Base-by-base conservation (phyloP, 2,329 filamentous ascomycete species). In the Grosmannia huntii region DNA sequence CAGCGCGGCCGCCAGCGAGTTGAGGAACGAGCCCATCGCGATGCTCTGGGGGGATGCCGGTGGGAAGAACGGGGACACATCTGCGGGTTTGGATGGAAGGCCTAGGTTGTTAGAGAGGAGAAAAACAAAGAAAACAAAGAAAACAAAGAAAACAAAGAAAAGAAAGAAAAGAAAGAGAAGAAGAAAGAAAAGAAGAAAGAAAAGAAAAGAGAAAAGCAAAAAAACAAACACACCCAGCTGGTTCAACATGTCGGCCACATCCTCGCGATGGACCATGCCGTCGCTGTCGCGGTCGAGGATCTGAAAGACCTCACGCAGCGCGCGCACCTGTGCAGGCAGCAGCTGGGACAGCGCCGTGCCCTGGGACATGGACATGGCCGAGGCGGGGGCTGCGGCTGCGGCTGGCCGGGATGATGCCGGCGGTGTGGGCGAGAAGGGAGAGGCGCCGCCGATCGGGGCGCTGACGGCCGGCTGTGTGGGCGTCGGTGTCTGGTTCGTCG, bases 261-360 rank as follows among this genome's bases (percentile, higher is more conserved):
- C 90, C 25, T 92, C 87, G 60, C 87, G 80, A 64, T 86, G 87
- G 61, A 99, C 85, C 55, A 82, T 76, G 21, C 92, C 91, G 67
- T 94, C 90, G 66, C 90, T 91, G 71, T 94, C 86, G 60, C 89
- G 81, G 70, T 97, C 94, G 53, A 99, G 78, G 60, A 96, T 90
- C 70, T 95, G 89, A 71, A 97, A 99, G 0, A 87, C 90, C 68
- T 97, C 92, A 61, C 94, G 83, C 72, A 99, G 81, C 65, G 89
- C 89, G 66, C 91, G 84, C 41, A 96, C 83, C 65, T 96, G 89
- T 3, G 88, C 78, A 2, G 89, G 84, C 44, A 92, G 87, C 49
- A 97, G 73, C 66, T 88, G 86, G 3, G 85, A 84, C 51, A 90
- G 75, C 16, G 83, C 76, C 65, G 78, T 83, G 38, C 76, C 75